phyloP scores from a whole-genome alignment of 345 rosid genomes.

The Gossypium anomalum region DNA sequence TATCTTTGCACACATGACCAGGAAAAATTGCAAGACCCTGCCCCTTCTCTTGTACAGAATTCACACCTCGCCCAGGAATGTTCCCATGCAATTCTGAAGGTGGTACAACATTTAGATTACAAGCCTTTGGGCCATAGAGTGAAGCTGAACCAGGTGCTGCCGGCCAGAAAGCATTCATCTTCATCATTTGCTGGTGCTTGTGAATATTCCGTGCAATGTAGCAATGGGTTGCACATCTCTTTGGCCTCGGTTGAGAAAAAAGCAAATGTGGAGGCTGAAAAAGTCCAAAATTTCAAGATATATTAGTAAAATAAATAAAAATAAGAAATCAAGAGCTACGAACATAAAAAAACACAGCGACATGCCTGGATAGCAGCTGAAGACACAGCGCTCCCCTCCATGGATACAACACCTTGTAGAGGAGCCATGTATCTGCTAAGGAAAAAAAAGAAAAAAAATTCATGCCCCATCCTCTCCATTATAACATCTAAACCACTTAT shows the following conservation, averaged over 20 bases:
- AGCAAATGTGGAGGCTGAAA: slow-evolving; percentile 71
- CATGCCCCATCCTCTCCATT: not conserved
- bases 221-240: slow-evolving; percentile 93
- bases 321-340: not conserved
- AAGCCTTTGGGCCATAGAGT: slow-evolving; percentile 65
- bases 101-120: slow-evolving; percentile 64
- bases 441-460: not conserved
- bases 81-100: slow-evolving; percentile 65
- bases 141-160: slow-evolving; percentile 76
- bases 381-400: slow-evolving; percentile 62
- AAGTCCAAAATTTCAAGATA: not conserved
- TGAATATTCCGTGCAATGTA: slow-evolving; percentile 79
- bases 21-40: slow-evolving; percentile 45
- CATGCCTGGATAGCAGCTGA: slow-evolving; percentile 75
- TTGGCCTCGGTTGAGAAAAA: slow-evolving; percentile 75
- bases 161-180: slow-evolving; percentile 91
- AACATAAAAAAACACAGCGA: not conserved
- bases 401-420: slow-evolving; percentile 78
- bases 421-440: slow-evolving; percentile 78
- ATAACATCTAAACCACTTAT: slow-evolving; percentile 4
- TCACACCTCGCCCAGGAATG: slow-evolving; percentile 51
- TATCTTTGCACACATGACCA: slow-evolving; percentile 45
- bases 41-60: slow-evolving; percentile 51
- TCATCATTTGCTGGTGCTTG: slow-evolving; percentile 66
- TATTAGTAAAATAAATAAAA: not conserved